phyloP scores from a whole-genome alignment of 106 monocot species.

The Iris macrosiphon region DNA sequence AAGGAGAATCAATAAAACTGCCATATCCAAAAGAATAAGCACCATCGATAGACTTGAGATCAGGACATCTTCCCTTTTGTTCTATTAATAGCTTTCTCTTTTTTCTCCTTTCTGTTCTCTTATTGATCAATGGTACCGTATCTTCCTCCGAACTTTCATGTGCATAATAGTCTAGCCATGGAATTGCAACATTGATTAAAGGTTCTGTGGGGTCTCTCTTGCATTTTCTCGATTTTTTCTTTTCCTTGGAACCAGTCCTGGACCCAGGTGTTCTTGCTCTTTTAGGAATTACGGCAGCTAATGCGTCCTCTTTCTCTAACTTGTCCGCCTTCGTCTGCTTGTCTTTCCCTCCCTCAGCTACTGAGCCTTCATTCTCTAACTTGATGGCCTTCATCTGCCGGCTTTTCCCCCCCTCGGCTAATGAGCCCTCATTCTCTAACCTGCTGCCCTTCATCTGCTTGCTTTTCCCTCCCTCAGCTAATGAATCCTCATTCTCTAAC shows the following conservation, averaged over 20 bases:
- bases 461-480: neutral
- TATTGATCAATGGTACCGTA: constrained; percentile 41
- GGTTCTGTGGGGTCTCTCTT: no score
- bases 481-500: no score
- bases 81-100: constrained; percentile 21
- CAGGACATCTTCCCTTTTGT: neutral
- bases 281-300: constrained; percentile 3
- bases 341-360: no score
- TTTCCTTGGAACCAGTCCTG: neutral
- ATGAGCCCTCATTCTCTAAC: no score
- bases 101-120: constrained; percentile 50
- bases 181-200: constrained; percentile 10
- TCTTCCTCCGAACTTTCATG: constrained; percentile 39
- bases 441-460: no score
- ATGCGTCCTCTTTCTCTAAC: neutral
- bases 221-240: neutral
- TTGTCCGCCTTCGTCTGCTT: neutral
- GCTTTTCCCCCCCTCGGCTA: no score
- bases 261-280: neutral
- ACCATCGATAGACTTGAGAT: neutral
- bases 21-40: neutral
- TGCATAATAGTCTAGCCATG: constrained; percentile 28
- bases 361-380: neutral
- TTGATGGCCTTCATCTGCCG: neutral
- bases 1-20: no score